Evolutionary conservation across 2,329 filamentous ascomycete species (phyloP), one percentile per base, ranked within the genome.

Genomic region (Mycosphaerelloides madeirae): DNA sequence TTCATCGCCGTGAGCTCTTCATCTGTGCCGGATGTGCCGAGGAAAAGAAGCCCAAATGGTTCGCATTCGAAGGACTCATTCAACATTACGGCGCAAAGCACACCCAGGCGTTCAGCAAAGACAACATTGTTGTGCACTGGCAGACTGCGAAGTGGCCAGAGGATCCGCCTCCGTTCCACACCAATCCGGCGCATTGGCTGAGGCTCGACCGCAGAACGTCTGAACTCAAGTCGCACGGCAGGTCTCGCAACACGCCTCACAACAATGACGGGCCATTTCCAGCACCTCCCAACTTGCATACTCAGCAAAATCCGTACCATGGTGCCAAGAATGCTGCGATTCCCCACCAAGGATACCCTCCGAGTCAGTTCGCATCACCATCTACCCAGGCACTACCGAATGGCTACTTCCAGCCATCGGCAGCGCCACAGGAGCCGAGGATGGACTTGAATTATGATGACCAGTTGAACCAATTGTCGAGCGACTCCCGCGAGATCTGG

Each of bases 71-170:
- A 65, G 82, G 82, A 7, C 79, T 91, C 20, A 78, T 91, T 35
- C 87, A 93, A 61, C 87, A 94, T 64, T 91, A 83, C 60, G 85
- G 85, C 45, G 85, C 85, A 31, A 93, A 91, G 63, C 87, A 93
- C 61, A 89, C 85, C 33, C 79, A 65, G 44, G 66, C 72, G 12
- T 79, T 91, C 45, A 88, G 84, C 62, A 65, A 77, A 44, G 86
- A 85, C 38, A 87, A 79, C 56, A 70, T 85, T 36, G 79, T 89
- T 33, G 84, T 91, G 13, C 75, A 84, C 58, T 94, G 87, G 87
- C 80, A 69, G 61, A 69, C 82, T 62, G 79, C 85, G 3, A 83
- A 88, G 61, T 94, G 87, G 87, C 86, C 87, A 32, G 78, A 81
- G 53, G 70, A 78, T 22, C 77, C 84, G n/a, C 22, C 22, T 6